phyloP scores from a whole-genome alignment of 495 filamentous ascomycete species.

The Baudoinia panamericana region DNA sequence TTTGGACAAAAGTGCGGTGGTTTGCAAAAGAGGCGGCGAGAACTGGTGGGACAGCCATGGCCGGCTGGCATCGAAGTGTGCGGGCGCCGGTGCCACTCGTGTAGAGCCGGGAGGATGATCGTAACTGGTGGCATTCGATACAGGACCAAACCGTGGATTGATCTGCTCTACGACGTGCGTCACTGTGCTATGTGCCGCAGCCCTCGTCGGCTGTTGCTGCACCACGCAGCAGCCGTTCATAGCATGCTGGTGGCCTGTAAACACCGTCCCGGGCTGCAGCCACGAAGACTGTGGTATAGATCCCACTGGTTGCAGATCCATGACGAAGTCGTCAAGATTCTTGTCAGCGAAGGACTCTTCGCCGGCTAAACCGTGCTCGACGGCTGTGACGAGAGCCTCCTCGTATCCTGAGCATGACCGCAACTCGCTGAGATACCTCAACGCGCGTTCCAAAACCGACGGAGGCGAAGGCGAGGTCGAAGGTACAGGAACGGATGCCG shows the following conservation, averaged over 20 bases:
- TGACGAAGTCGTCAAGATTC: constrained; percentile 49
- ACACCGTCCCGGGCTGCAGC: constrained; percentile 50
- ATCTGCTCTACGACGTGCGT: constrained; percentile 17
- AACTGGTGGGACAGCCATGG: constrained; percentile 26
- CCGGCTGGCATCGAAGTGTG: constrained; percentile 24
- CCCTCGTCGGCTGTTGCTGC: too few species aligned
- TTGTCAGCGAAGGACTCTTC: constrained; percentile 39
- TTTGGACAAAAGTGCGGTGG: too few species aligned
- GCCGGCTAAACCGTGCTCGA: constrained; percentile 33
- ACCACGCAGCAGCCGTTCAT: constrained; percentile 4
- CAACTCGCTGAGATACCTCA: constrained; percentile 51
- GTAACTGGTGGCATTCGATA: constrained; percentile 19
- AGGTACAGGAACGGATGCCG: neutral
- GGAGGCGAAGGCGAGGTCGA: constrained; percentile 27
- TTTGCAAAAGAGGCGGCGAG: constrained; percentile 13
- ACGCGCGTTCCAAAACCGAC: constrained; percentile 43
- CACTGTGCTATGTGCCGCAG: constrained; percentile 2
- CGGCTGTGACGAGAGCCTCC: constrained; percentile 42
- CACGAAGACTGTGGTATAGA: constrained; percentile 49
- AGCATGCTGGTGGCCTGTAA: constrained; percentile 50
- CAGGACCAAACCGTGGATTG: constrained; percentile 14
- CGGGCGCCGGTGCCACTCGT: constrained; percentile 2
- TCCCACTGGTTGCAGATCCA: constrained; percentile 42
- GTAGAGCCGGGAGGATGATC: constrained; percentile 19
- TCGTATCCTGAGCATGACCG: constrained; percentile 43